A percentile compares a stretch with the other conserved stretches of the same genome.
Evolutionary conservation across 2,329 filamentous ascomycete species (phyloP).

Genomic region (Colletotrichum lini): DNA sequence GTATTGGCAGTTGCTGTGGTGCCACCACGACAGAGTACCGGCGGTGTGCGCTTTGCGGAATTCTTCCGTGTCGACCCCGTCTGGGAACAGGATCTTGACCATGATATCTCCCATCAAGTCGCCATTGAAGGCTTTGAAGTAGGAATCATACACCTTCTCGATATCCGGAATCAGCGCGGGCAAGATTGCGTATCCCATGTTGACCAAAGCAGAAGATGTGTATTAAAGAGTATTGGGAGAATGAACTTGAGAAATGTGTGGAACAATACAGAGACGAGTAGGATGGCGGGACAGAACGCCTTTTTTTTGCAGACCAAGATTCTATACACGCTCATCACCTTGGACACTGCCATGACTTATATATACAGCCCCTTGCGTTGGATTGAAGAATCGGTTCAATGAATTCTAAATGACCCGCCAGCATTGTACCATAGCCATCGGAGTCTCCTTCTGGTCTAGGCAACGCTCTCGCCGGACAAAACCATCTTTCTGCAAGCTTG

Average conservation of each 20-base stretch:
- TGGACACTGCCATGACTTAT: neutral
- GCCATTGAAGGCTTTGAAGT: slow-evolving; percentile 61
- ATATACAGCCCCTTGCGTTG: neutral
- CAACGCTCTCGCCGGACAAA: neutral
- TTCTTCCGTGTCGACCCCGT: slow-evolving; percentile 50
- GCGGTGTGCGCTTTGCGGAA: slow-evolving; percentile 60
- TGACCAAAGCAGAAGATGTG: slow-evolving; percentile 14
- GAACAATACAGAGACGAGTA: neutral
- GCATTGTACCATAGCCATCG: neutral
- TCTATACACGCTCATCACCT: neutral
- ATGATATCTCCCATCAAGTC: slow-evolving; percentile 57
- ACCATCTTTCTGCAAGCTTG: neutral
- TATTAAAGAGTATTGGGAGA: neutral
- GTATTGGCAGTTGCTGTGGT: slow-evolving; percentile 58
- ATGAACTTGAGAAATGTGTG: no score
- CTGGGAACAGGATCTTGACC: slow-evolving; percentile 59
- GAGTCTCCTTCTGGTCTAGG: slow-evolving; percentile 9
- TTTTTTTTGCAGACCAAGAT: no score
- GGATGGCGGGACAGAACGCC: neutral
- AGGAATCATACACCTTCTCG: slow-evolving; percentile 60
- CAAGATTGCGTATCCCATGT: slow-evolving; percentile 58
- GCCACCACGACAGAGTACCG: slow-evolving; percentile 57
- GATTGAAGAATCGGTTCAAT: neutral
- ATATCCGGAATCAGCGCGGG: slow-evolving; percentile 64
- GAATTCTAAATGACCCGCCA: neutral